These are phyloP conservation scores for Fonsecaea monophora DNA, from an alignment of 2,329 filamentous ascomycete genomes.

Conservation along the genomic window DNA sequence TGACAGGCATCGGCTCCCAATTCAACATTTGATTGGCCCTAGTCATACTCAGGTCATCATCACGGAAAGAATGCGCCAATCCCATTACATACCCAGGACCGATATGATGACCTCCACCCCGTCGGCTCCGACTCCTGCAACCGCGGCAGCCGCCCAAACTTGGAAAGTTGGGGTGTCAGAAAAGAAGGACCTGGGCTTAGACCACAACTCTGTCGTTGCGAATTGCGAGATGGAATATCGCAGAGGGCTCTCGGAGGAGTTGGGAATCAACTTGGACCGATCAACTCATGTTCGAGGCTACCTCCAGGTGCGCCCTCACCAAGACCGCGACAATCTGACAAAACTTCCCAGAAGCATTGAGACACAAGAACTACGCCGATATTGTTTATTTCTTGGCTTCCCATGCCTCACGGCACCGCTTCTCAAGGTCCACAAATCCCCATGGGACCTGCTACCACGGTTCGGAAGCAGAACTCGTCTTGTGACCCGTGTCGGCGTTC, in stretches of 20 bases:
- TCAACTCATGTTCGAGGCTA: background rate
- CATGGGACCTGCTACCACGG: background rate
- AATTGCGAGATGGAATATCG: background rate
- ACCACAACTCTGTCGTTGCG: background rate
- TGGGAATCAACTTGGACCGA: background rate
- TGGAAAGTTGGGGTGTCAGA: background rate
- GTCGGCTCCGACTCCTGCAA: background rate
- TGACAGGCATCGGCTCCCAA: background rate
- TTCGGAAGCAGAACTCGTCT: slow-evolving; percentile 32
- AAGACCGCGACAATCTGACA: background rate
- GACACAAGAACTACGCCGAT: background rate
- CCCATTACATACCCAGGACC: background rate
- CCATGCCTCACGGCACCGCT: slow-evolving; percentile 1
- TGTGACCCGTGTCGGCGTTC: slow-evolving; percentile 31
- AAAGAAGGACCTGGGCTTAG: background rate
- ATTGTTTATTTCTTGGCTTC: background rate
- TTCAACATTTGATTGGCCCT: background rate
- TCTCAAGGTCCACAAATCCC: background rate
- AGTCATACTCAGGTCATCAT: background rate
- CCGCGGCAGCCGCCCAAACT: background rate
- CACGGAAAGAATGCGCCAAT: background rate
- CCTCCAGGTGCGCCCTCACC: background rate
- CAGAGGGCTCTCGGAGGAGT: background rate
- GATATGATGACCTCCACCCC: background rate
- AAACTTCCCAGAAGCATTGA: background rate